A percentile compares a stretch with the other conserved stretches of the same genome.
phyloP scores from a whole-genome alignment of 2,329 filamentous ascomycete genomes.

The Cladosporium cucumerinum region DNA sequence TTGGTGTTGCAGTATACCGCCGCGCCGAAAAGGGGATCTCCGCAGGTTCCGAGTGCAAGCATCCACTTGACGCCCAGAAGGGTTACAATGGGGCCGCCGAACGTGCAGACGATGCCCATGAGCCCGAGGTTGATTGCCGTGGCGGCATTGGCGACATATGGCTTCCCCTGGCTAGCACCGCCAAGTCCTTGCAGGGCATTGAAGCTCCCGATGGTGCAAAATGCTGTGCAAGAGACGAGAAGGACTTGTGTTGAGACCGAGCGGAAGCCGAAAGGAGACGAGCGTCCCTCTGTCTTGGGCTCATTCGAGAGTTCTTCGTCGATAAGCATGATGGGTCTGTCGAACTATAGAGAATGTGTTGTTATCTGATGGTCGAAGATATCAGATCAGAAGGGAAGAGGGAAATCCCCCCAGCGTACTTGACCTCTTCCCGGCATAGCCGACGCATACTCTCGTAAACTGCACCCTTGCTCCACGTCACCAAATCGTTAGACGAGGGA shows the following conservation, averaged over 20 bases:
- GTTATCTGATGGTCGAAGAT: background rate
- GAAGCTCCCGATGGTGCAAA: background rate
- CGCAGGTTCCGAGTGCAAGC: background rate
- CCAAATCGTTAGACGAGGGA: background rate
- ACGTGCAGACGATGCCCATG: background rate
- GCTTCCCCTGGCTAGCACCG: background rate
- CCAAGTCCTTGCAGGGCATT: background rate
- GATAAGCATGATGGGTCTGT: background rate
- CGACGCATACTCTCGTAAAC: background rate
- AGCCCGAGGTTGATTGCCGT: background rate
- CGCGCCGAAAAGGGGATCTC: background rate
- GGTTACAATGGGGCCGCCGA: background rate
- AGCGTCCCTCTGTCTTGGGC: background rate
- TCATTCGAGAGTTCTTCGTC: background rate
- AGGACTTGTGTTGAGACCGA: background rate
- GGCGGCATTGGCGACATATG: background rate
- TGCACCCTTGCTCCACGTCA: background rate
- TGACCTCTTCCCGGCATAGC: background rate
- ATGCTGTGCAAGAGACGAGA: background rate
- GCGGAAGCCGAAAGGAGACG: background rate
- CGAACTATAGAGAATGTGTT: background rate
- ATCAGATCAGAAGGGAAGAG: background rate
- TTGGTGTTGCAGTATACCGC: background rate
- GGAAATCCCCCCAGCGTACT: background rate
- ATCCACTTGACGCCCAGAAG: background rate